These are phyloP conservation scores for Penicillium dipodomyicola DNA, from an alignment of 495 filamentous ascomycete species.

Conservation along the genomic window DNA sequence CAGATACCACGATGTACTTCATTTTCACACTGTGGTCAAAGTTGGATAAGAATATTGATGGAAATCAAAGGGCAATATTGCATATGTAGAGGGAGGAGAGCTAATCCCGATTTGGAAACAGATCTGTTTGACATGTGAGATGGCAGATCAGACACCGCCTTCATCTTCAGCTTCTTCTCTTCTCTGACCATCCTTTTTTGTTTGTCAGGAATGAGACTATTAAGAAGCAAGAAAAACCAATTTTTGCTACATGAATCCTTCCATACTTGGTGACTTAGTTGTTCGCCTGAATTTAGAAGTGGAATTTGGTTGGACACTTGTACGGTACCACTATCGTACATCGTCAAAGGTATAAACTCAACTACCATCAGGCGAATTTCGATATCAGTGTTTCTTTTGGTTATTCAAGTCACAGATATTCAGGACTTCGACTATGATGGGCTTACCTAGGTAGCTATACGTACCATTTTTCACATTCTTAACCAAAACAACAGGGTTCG, in stretches of 20 bases:
- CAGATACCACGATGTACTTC: slow-evolving; percentile 2
- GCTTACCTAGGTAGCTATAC: background rate
- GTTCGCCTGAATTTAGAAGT: background rate
- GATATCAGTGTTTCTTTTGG: background rate
- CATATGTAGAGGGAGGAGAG: background rate
- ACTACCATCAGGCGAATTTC: background rate
- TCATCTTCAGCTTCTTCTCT: background rate
- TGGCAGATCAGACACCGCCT: slow-evolving; percentile 3
- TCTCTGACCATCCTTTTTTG: background rate
- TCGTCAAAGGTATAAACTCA: background rate
- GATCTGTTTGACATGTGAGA: background rate
- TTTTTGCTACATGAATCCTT: background rate
- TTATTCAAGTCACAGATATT: background rate
- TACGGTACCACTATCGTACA: background rate
- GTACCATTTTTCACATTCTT: no score
- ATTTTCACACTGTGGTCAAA: background rate
- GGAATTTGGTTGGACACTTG: background rate
- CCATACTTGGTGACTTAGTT: background rate
- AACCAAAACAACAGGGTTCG: no score
- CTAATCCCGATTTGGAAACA: background rate
- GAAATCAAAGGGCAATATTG: background rate
- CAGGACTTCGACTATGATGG: background rate
- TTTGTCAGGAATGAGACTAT: background rate
- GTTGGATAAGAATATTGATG: background rate
- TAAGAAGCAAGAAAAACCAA: background rate